Percentiles rank a stretch among this genome's conserved stretches.
Conservation (phyloP, 2,329 filamentous ascomycete genomes). For the Zymoseptoria tritici region DNA sequence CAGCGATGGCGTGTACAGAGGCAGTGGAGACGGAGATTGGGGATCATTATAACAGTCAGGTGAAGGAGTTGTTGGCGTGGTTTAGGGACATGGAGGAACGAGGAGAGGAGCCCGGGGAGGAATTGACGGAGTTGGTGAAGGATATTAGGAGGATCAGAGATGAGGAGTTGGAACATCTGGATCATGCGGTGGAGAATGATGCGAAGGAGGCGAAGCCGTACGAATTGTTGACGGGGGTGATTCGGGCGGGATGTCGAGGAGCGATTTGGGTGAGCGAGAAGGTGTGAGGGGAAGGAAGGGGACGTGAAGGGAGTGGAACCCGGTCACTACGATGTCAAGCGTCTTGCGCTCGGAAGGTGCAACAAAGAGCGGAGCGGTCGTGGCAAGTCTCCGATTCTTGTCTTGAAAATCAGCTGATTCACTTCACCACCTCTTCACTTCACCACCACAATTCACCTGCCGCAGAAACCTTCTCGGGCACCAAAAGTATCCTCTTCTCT, state of each 20-base stretch:
- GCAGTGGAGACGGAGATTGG: slow-evolving; percentile 98
- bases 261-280: slow-evolving; percentile 88
- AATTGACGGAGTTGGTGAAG: slow-evolving; percentile 63
- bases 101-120: slow-evolving; percentile 72
- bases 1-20: slow-evolving; percentile 97
- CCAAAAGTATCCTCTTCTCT: not conserved
- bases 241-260: slow-evolving; percentile 80
- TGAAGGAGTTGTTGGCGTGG: slow-evolving; percentile 74
- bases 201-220: slow-evolving; percentile 84
- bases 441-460: not conserved
- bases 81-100: slow-evolving; percentile 64
- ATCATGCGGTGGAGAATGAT: slow-evolving; percentile 90
- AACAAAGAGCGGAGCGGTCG: not conserved
- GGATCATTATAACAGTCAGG: slow-evolving; percentile 89
- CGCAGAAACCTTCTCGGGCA: not conserved
- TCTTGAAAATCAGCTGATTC: not conserved
- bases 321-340: too few relatives aligned
- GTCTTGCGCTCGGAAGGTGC: not conserved
- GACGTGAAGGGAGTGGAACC: not conserved
- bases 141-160: slow-evolving; percentile 80
- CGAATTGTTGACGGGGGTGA: slow-evolving; percentile 77
- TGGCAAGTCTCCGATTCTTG: not conserved
- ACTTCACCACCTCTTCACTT: not conserved
- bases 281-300: slow-evolving; percentile 39
- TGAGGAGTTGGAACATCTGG: slow-evolving; percentile 93